Percentiles rank a stretch among this genome's conserved stretches.
These are phyloP conservation scores for Xylaria flabelliformis DNA, from an alignment of 495 filamentous ascomycete genomes.

Conservation along the genomic window DNA sequence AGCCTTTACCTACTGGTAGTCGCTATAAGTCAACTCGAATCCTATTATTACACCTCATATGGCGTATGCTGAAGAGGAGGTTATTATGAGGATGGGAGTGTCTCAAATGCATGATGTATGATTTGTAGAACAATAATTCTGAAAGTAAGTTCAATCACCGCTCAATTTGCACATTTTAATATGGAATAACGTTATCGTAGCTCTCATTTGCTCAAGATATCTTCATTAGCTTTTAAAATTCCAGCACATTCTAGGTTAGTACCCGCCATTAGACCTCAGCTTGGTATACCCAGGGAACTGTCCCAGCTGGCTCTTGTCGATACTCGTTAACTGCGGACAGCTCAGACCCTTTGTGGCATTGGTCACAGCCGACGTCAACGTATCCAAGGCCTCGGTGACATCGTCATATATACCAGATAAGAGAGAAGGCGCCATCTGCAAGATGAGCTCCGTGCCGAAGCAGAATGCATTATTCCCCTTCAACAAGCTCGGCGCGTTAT, in stretches of 20 bases:
- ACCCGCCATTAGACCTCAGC: constrained; percentile 20
- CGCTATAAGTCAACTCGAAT: too few species aligned
- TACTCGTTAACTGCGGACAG: constrained; percentile 38
- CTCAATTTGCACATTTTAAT: too few species aligned
- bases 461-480: constrained; percentile 57
- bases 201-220: too few species aligned
- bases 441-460: constrained; percentile 52
- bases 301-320: constrained; percentile 35
- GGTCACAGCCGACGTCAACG: constrained; percentile 27
- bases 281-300: constrained; percentile 36
- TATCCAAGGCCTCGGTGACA: constrained; percentile 44
- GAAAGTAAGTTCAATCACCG: too few species aligned
- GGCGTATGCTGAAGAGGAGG: too few species aligned
- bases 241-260: neutral
- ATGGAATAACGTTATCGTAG: too few species aligned
- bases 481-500: constrained; percentile 47
- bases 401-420: constrained; percentile 42
- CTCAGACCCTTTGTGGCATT: constrained; percentile 28
- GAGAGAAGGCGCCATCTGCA: constrained; percentile 50
- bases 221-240: neutral
- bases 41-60: too few species aligned
- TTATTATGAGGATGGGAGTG: too few species aligned
- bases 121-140: too few species aligned
- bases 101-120: too few species aligned
- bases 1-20: too few species aligned